phyloP scores from a whole-genome alignment of 345 rosid genomes.

The Orychophragmus violaceus region DNA sequence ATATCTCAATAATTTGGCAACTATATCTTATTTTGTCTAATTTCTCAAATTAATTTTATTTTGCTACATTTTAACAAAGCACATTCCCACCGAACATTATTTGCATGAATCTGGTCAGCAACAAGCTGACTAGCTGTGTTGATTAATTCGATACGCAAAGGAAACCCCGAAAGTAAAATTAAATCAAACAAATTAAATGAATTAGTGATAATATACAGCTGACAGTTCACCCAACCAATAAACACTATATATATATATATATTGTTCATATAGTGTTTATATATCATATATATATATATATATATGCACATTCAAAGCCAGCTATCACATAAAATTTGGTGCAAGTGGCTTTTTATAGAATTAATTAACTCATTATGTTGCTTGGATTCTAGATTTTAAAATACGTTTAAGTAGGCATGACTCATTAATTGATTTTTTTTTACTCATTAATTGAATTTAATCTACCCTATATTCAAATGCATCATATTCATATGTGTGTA shows the following conservation, averaged over 20 bases:
- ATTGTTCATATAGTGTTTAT: no score
- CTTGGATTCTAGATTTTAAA: background rate
- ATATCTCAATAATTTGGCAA: background rate
- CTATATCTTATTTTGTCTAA: background rate
- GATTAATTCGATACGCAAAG: conserved; percentile 61
- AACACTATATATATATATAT: background rate
- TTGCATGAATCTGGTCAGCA: conserved; percentile 13
- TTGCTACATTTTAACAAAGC: background rate
- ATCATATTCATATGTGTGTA: background rate
- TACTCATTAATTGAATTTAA: background rate
- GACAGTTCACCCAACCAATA: conserved; percentile 38
- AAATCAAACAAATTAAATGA: conserved; percentile 7
- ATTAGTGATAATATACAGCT: conserved; percentile 23
- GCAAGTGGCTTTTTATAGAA: conserved; percentile 1
- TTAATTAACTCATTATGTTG: conserved; percentile 15
- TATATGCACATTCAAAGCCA: conserved; percentile 1
- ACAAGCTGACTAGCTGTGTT: conserved; percentile 15
- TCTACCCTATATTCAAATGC: background rate
- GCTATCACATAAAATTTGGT: conserved; percentile 14
- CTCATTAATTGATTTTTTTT: background rate
- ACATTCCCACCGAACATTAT: background rate
- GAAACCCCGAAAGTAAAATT: conserved; percentile 26
- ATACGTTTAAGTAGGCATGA: background rate
- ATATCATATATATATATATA: background rate
- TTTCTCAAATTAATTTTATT: background rate